These are phyloP conservation scores for Murraya paniculata DNA, from an alignment of 345 rosid genomes.

Conservation along the genomic window DNA sequence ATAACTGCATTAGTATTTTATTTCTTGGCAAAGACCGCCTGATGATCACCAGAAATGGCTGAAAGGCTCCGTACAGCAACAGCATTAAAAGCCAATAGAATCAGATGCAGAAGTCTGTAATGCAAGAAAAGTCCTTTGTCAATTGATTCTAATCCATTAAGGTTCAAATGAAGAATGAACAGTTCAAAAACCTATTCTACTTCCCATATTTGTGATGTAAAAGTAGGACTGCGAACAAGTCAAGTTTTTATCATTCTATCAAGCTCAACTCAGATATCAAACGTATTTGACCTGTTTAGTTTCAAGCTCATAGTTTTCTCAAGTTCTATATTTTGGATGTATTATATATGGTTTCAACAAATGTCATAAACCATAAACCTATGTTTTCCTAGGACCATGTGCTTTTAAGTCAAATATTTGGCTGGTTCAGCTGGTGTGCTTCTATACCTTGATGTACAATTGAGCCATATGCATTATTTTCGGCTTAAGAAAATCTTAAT, in stretches of 20 bases:
- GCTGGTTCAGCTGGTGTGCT: not conserved
- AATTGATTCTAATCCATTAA: conserved; percentile 11
- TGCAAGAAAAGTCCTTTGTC: conserved; percentile 6
- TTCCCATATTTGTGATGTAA: not conserved
- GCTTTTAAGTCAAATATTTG: not conserved
- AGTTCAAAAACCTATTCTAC: not conserved
- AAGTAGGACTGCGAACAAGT: not conserved
- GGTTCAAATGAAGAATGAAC: not conserved
- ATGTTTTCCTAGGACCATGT: too few relatives aligned
- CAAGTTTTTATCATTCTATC: not conserved
- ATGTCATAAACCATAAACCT: too few relatives aligned
- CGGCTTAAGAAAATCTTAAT: not conserved
- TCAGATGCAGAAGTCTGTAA: conserved; percentile 69
- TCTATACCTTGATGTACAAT: not conserved
- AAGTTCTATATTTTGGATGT: too few relatives aligned
- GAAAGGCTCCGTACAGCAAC: conserved; percentile 55
- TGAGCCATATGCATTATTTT: not conserved
- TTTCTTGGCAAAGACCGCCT: conserved; percentile 51
- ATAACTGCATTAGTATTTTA: conserved; percentile 65
- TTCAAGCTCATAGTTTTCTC: not conserved
- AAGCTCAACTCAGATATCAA: not conserved
- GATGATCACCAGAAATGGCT: conserved; percentile 43
- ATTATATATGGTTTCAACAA: too few relatives aligned
- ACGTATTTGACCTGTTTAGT: not conserved
- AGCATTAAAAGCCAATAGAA: conserved; percentile 58